Base-by-base conservation (phyloP, 78 protist genomes). In the Dictyostelium capitatum region DNA sequence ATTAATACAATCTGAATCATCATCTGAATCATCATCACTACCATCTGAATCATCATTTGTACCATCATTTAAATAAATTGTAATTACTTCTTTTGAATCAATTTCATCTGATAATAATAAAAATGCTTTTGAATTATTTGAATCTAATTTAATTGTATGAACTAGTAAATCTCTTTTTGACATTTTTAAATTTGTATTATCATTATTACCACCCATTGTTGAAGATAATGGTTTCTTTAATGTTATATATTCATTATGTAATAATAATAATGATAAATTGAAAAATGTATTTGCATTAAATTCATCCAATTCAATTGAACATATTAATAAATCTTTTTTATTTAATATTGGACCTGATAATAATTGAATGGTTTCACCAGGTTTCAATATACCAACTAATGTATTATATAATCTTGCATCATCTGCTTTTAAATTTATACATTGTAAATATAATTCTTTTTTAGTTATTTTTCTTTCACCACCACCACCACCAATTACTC, bases 381-480 rank as follows among this genome's bases (percentile, higher is more conserved):
- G 15, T 43, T 72, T 32, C 6, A 72, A 41, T 6, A 43, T 72
- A n/a, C 50, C 54, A 72, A n/a, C 54, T n/a, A 72, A 43, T 41
- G 12, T 30, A 72, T 72, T 72, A 43, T 41, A 72, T 43, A 43
- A 32, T 72, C 79, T 72, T 32, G 79, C 50, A 72, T 72, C 75
- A 69, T 69, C 20, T 43, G 25, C 53, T 41, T 72, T 72, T 72
- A 72, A 20, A 72, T 72, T 54, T 15, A 72, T 28, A 0, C 46
- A 43, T 30, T 67, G 25, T 4, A 67, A 32, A 32, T 67, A 67
- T 67, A 67, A 32, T 32, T 67, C 75, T 30, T 67, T 67, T 67
- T 67, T 67, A 8, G 48, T 15, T 5, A 67, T 32, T 32, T 67
- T 67, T 37, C 43, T 37, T 37, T 37, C 43, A 37, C 43, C 43